These are phyloP conservation scores for Lablab purpureus DNA, from an alignment of 306 rosid genomes.

Conservation along the genomic window DNA sequence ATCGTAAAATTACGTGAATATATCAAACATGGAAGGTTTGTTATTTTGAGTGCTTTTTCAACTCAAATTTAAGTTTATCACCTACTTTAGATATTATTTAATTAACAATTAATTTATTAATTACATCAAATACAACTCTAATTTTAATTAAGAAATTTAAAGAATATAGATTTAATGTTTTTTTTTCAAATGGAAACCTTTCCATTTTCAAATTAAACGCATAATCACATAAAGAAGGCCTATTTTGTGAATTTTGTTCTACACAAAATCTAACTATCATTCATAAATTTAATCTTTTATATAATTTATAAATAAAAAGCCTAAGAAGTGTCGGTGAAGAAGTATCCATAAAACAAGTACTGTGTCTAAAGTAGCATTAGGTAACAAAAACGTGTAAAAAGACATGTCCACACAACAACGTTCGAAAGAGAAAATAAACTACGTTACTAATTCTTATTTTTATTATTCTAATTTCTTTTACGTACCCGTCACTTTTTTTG, in stretches of 20 bases:
- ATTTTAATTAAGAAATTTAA: no score
- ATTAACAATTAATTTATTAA: no score
- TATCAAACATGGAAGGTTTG: no score
- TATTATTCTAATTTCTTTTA: background rate
- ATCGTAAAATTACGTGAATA: no score
- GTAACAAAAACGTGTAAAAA: conserved; percentile 1
- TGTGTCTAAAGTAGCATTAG: background rate
- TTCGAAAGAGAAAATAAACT: background rate
- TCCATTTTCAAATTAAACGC: background rate
- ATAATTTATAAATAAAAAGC: background rate
- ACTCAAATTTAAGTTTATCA: no score
- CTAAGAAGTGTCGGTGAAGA: conserved; percentile 26
- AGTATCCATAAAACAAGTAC: background rate
- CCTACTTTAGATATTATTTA: no score
- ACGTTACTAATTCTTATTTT: background rate
- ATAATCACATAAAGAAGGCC: background rate
- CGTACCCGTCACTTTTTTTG: background rate
- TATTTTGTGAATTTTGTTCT: background rate
- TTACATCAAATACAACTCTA: no score
- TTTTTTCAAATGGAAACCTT: background rate
- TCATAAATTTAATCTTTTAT: no score
- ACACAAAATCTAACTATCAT: background rate
- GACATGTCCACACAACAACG: background rate
- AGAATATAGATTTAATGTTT: no score
- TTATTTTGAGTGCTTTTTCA: no score